Percentiles rank a stretch among this genome's conserved stretches.
These are phyloP conservation scores for Tricholoma furcatifolium DNA, from an alignment of 768 basidiomycete species.

Conservation along the genomic window DNA sequence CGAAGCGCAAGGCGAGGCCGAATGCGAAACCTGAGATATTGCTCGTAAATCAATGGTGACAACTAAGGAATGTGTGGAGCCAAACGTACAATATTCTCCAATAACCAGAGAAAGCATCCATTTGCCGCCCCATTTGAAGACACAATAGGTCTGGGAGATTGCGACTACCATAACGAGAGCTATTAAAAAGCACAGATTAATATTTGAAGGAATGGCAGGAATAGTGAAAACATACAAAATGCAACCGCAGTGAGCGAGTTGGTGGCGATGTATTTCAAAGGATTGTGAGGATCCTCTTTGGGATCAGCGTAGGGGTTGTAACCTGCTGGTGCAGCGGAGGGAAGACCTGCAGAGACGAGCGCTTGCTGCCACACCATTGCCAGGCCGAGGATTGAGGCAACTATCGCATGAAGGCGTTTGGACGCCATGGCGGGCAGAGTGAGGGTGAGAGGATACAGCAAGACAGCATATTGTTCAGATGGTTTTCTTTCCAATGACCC, in stretches of 20 bases:
- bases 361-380: slow-evolving; percentile 1
- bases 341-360: not conserved
- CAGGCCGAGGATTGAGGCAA: not conserved
- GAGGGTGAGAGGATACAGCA: not conserved
- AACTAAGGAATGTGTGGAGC: too few relatives aligned
- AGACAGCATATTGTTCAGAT: not conserved
- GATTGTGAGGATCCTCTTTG: slow-evolving; percentile 50
- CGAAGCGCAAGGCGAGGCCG: slow-evolving; percentile 57
- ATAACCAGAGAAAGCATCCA: slow-evolving; percentile 64
- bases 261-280: slow-evolving; percentile 53
- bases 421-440: not conserved
- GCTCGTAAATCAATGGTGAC: not conserved
- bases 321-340: not conserved
- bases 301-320: slow-evolving; percentile 49
- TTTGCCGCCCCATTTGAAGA: slow-evolving; percentile 44
- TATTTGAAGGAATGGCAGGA: not conserved
- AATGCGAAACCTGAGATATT: slow-evolving; percentile 46
- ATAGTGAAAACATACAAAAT: slow-evolving; percentile 20
- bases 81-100: slow-evolving; percentile 51
- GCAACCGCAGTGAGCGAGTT: slow-evolving; percentile 52
- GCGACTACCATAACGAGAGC: slow-evolving; percentile 43
- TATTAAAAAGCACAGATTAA: slow-evolving; percentile 5
- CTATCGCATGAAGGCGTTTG: not conserved
- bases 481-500: too few relatives aligned
- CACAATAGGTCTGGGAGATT: slow-evolving; percentile 42